These are phyloP conservation scores for Phytophthora tentaculata DNA, from an alignment of 352 stramenopile genomes.

Conservation along the genomic window DNA sequence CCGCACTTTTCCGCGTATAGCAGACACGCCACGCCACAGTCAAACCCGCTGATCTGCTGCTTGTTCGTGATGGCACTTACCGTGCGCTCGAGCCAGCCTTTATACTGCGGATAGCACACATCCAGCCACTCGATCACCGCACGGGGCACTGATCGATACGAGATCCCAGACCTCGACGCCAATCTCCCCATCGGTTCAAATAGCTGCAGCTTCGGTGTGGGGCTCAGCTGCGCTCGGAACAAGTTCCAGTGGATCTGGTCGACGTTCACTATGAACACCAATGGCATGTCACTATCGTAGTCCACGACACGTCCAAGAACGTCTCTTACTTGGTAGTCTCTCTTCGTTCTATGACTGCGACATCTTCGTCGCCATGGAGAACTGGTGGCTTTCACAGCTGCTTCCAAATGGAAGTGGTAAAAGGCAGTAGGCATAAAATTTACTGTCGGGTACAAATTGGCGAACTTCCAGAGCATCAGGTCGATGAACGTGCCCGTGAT, in stretches of 20 bases:
- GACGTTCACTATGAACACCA: slow-evolving; percentile 88
- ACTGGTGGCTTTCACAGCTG: slow-evolving; percentile 2
- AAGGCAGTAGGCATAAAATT: slow-evolving; percentile 91
- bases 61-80: slow-evolving; percentile 83
- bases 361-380: slow-evolving; percentile 28
- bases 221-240: slow-evolving; percentile 78
- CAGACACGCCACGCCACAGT: slow-evolving; percentile 89
- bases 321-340: slow-evolving; percentile 60
- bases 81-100: slow-evolving; percentile 58
- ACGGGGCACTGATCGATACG: slow-evolving; percentile 78
- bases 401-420: slow-evolving; percentile 67
- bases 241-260: slow-evolving; percentile 90
- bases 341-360: slow-evolving; percentile 14
- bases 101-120: slow-evolving; percentile 68
- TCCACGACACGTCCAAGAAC: slow-evolving; percentile 73
- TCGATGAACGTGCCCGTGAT: slow-evolving; percentile 87
- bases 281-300: slow-evolving; percentile 54
- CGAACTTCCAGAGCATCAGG: slow-evolving; percentile 84
- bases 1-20: slow-evolving; percentile 90
- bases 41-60: slow-evolving; percentile 90
- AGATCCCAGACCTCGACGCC: slow-evolving; percentile 62
- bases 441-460: slow-evolving; percentile 66
- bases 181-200: slow-evolving; percentile 90
- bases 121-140: slow-evolving; percentile 88
- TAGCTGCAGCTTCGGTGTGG: slow-evolving; percentile 76